phyloP scores from a whole-genome alignment of 139 green algal genomes.

The Chlorella sp. region DNA sequence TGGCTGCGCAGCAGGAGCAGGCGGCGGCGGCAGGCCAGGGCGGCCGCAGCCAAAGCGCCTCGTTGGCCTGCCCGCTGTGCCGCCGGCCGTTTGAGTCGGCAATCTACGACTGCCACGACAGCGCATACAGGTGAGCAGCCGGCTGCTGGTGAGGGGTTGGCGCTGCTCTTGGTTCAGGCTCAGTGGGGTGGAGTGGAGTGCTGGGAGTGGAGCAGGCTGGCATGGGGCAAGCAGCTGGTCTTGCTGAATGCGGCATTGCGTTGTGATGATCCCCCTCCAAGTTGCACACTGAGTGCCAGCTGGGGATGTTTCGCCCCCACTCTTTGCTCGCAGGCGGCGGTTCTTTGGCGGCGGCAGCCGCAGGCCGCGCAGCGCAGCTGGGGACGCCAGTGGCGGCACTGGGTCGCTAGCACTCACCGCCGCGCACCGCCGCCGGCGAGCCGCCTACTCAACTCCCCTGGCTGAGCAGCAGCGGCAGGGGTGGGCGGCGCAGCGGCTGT shows the following conservation, averaged over 20 bases:
- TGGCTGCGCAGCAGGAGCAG: slow-evolving; percentile 8
- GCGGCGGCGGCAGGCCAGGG: not conserved
- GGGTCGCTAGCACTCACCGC: slow-evolving; percentile 26
- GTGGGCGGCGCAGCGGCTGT: not conserved
- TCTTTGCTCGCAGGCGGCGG: not conserved
- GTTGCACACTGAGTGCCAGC: not conserved
- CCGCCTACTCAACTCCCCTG: slow-evolving; percentile 17
- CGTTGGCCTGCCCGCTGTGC: slow-evolving; percentile 40
- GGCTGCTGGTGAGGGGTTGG: too few relatives aligned
- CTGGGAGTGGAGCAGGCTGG: too few relatives aligned
- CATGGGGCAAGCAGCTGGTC: not conserved
- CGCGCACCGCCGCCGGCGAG: slow-evolving; percentile 32
- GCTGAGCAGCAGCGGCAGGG: not conserved
- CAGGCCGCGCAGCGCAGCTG: not conserved
- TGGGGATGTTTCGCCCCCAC: too few relatives aligned
- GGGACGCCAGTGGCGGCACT: too few relatives aligned
- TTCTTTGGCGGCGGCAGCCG: not conserved
- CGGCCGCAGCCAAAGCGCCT: not conserved
- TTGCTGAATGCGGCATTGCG: too few relatives aligned
- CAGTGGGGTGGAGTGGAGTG: too few relatives aligned
- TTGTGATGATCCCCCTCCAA: too few relatives aligned
- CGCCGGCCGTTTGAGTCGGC: slow-evolving; percentile 27
- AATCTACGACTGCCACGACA: slow-evolving; percentile 37
- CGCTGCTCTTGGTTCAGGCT: too few relatives aligned
- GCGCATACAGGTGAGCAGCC: slow-evolving; percentile 29